A percentile compares a stretch with the other conserved stretches of the same genome.
phyloP scores from a whole-genome alignment of 164 flowering plant genomes.

The Cinnamomum chago region DNA sequence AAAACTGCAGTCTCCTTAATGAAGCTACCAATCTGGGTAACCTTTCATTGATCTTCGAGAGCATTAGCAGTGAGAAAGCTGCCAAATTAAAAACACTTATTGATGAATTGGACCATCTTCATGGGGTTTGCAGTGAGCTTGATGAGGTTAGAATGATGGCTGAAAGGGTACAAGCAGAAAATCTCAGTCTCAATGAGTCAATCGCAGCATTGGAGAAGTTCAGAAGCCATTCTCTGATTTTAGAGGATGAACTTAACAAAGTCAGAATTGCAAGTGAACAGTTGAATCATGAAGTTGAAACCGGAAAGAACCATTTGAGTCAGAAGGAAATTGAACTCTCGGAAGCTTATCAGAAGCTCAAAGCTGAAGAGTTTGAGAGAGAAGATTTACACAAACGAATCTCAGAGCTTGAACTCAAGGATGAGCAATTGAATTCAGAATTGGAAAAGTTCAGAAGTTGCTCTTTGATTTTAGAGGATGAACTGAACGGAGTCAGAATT shows the following conservation, averaged over 20 bases:
- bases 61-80: conserved; percentile 45
- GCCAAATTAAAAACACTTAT: conserved; percentile 32
- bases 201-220: conserved; percentile 26
- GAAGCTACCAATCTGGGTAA: conserved; percentile 38
- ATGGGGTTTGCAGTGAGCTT: conserved; percentile 31
- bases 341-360: conserved; percentile 42
- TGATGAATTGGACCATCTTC: conserved; percentile 37
- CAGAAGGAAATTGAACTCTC: conserved; percentile 45
- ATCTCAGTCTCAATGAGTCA: conserved; percentile 36
- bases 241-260: conserved; percentile 37
- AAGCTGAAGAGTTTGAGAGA: conserved; percentile 32
- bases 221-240: conserved; percentile 1
- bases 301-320: conserved; percentile 30
- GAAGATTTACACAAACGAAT: conserved; percentile 33
- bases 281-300: conserved; percentile 33
- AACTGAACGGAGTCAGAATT: conserved; percentile 33
- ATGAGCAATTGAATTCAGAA: conserved; percentile 41
- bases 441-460: conserved; percentile 9
- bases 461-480: conserved; percentile 26
- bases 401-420: conserved; percentile 40
- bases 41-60: conserved; percentile 48
- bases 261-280: conserved; percentile 31
- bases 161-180: conserved; percentile 40
- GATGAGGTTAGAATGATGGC: conserved; percentile 28
- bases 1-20: conserved; percentile 34